A percentile compares a stretch with the other conserved stretches of the same genome.
Evolutionary conservation across 495 filamentous ascomycete species (phyloP).

Genomic region (Neurospora sp.): DNA sequence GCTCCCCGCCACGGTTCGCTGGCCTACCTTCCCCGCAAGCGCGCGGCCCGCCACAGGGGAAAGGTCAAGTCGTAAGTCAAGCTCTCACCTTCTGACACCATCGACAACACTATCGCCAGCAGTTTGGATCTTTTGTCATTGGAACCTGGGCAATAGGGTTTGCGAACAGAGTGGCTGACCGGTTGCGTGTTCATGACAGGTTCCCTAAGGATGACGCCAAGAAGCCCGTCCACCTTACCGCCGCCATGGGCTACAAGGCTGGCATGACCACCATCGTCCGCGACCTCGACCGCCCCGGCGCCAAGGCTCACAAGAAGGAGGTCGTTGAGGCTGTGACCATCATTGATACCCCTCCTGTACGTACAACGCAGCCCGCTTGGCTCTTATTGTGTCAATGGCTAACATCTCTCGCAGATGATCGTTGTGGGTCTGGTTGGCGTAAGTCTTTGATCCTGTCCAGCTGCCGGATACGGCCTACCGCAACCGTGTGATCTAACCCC

Average conservation of each 20-base stretch:
- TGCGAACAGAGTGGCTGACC: slow-evolving; percentile 10
- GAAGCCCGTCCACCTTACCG: slow-evolving; percentile 98
- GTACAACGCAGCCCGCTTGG: slow-evolving; percentile 59
- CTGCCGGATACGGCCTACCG: slow-evolving; percentile 7
- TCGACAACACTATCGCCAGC: not conserved
- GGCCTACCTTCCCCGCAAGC: slow-evolving; percentile 95
- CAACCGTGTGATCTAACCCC: slow-evolving; percentile 10
- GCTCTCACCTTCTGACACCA: not conserved
- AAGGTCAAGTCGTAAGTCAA: slow-evolving; percentile 89
- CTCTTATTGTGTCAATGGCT: slow-evolving; percentile 45
- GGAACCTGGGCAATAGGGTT: not conserved
- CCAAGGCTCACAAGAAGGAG: slow-evolving; percentile 99
- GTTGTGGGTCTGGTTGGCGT: slow-evolving; percentile 94
- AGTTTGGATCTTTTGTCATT: not conserved
- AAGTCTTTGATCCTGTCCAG: slow-evolving; percentile 24
- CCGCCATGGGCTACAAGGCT: slow-evolving; percentile 99
- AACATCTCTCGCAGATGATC: slow-evolving; percentile 74
- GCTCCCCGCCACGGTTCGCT: slow-evolving; percentile 97
- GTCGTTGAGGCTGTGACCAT: slow-evolving; percentile 98
- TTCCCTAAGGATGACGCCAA: slow-evolving; percentile 99
- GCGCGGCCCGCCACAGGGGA: slow-evolving; percentile 88
- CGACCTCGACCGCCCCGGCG: slow-evolving; percentile 97
- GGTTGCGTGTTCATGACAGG: slow-evolving; percentile 35
- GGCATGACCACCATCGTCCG: slow-evolving; percentile 99
- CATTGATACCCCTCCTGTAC: slow-evolving; percentile 99